Evolutionary conservation across 306 rosid species (phyloP).

Genomic region (Trichosanthes cucumerina): DNA sequence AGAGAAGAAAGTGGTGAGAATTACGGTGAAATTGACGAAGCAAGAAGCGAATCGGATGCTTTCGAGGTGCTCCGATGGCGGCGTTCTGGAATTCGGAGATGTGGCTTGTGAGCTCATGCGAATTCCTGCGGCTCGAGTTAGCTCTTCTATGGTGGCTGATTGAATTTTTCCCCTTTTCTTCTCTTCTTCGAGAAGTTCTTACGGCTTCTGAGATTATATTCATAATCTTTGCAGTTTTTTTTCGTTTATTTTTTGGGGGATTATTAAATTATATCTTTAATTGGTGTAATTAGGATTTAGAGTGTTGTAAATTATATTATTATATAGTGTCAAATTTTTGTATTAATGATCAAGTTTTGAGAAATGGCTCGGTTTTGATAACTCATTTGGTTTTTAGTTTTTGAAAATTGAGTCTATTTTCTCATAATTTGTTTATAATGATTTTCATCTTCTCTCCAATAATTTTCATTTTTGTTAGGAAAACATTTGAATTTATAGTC

Average conservation of each 20-base stretch:
- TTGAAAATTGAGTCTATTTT: too few relatives aligned
- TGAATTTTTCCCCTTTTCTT: neutral
- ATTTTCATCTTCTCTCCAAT: too few relatives aligned
- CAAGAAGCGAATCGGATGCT: slow-evolving; percentile 14
- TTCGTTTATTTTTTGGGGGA: neutral
- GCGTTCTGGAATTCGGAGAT: slow-evolving; percentile 8
- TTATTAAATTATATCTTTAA: neutral
- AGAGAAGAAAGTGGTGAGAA: slow-evolving; percentile 11
- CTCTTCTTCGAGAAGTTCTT: neutral
- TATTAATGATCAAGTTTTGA: neutral
- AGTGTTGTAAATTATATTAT: neutral
- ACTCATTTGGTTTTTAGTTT: too few relatives aligned
- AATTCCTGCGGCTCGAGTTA: neutral
- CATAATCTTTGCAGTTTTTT: neutral
- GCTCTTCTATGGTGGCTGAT: neutral
- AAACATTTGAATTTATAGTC: too few relatives aligned
- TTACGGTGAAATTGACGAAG: slow-evolving; percentile 11
- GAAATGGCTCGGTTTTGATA: too few relatives aligned
- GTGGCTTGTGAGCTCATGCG: slow-evolving; percentile 8
- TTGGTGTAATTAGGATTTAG: neutral
- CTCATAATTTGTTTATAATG: too few relatives aligned
- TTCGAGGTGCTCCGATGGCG: slow-evolving; percentile 11
- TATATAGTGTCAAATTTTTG: neutral
- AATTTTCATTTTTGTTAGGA: too few relatives aligned
- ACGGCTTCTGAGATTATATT: neutral